These are phyloP conservation scores for Neopestalotiopsis clavispora DNA, from an alignment of 2,329 filamentous ascomycete species.

Conservation along the genomic window DNA sequence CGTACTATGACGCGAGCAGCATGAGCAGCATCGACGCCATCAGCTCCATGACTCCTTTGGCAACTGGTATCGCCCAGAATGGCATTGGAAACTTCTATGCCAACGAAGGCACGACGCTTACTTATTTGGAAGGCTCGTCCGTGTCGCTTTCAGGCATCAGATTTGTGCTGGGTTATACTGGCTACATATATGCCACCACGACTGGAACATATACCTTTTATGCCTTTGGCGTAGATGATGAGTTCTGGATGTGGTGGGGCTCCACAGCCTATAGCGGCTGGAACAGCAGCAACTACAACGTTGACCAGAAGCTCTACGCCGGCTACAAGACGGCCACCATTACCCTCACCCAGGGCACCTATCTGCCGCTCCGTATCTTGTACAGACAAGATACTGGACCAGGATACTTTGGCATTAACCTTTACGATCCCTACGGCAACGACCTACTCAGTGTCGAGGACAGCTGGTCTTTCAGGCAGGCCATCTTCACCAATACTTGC, in stretches of 20 bases:
- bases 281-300: neutral
- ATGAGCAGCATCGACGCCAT: neutral
- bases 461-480: neutral
- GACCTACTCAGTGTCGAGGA: neutral
- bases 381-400: neutral
- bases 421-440: neutral
- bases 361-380: neutral
- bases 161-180: neutral
- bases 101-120: neutral
- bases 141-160: neutral
- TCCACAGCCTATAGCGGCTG: neutral
- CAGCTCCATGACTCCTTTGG: neutral
- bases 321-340: neutral
- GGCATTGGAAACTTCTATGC: neutral
- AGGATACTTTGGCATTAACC: neutral
- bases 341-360: neutral
- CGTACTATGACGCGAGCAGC: neutral
- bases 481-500: neutral
- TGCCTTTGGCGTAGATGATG: neutral
- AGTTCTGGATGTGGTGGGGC: slow-evolving; percentile 7
- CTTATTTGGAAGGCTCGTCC: neutral
- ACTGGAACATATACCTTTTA: neutral
- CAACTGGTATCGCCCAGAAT: slow-evolving; percentile 1
- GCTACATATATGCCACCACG: slow-evolving; percentile 5
- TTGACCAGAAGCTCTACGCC: neutral